Percentiles rank a stretch among this genome's conserved stretches.
Conservation (phyloP, 2,329 filamentous ascomycete species). For the Penicillium vulpinum region DNA sequence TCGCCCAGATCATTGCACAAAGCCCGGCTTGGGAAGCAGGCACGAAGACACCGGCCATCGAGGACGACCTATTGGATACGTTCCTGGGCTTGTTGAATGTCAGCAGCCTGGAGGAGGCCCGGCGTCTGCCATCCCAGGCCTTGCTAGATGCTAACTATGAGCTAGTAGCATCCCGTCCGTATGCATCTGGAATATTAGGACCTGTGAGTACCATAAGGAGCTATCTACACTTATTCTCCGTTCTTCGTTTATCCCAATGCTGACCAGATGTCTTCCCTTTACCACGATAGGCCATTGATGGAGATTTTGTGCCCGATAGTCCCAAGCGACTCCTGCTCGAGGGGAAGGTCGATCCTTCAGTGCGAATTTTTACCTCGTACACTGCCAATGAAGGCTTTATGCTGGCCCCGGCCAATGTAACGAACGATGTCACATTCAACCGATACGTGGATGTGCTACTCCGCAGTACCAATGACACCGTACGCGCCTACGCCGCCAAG, state of each 20-base stretch:
- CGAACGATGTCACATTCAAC: not conserved
- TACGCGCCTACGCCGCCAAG: not conserved
- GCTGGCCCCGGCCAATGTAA: not conserved
- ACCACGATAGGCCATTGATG: not conserved
- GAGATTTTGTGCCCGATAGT: not conserved
- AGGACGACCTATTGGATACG: not conserved
- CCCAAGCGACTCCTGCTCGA: not conserved
- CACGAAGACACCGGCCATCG: not conserved
- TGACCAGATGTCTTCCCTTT: not conserved
- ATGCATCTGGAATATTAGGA: not conserved
- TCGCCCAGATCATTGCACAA: not conserved
- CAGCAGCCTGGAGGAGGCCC: not conserved
- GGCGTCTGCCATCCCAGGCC: not conserved
- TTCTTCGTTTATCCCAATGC: not conserved
- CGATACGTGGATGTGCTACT: not conserved
- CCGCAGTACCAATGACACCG: not conserved
- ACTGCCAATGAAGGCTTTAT: not conserved
- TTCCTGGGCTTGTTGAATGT: not conserved
- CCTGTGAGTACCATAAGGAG: not conserved
- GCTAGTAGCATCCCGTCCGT: not conserved
- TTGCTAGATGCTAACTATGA: not conserved
- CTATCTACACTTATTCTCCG: not conserved
- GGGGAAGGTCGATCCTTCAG: not conserved
- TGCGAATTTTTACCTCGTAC: not conserved
- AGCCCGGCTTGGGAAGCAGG: not conserved